Evolutionary conservation across 2,329 filamentous ascomycete genomes (phyloP), one percentile per base, ranked within the genome.

Genomic region (Coniochaeta sp.): DNA sequence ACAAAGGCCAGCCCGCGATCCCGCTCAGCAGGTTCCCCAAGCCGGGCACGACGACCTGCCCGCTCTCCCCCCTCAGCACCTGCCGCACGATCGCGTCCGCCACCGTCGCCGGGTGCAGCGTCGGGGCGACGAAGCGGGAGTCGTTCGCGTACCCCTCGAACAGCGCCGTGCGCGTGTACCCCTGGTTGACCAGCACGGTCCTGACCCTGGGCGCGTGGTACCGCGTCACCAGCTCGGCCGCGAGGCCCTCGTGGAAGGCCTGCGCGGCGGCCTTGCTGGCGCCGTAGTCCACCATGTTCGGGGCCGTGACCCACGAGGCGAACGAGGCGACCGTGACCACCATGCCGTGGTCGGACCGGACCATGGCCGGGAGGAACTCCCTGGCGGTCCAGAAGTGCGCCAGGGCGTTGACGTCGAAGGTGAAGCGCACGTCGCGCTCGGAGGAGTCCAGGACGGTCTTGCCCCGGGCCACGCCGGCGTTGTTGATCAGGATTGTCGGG

Each of bases 401-500:
- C 34, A 91, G 70, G 0, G 85, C 77, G 73, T 91, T 92, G 66
- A 91, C 85, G 62, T 86, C 85, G 70, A 91, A 90, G 58, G 87
- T 89, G 66, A 87, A 82, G 40, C 82, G 81, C 63, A 89, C 78
- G 64, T 87, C 82, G 22, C 75, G 76, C 58, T 86, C 82, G 1
- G 79, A 79, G 24, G 79, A 71, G 31, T 81, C 78, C 55, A 91
- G 78, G 64, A 92, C 80, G 6, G 79, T 81, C 64, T 84, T 83
- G 62, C 85, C 86, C 60, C 80, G 80, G 17, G 78, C 82, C 31
- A 88, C 80, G 62, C 87, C 88, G 9, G 88, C 88, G 68, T 90
- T 90, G 76, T 89, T 89, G 74, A 90, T 87, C 4, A 91, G 76
- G 62, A 91, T 76, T 0, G 87, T 90, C 0, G 88, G 89, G 57